Base-by-base conservation (phyloP, 495 filamentous ascomycete genomes). In the Saxispiralis lemnorum region DNA sequence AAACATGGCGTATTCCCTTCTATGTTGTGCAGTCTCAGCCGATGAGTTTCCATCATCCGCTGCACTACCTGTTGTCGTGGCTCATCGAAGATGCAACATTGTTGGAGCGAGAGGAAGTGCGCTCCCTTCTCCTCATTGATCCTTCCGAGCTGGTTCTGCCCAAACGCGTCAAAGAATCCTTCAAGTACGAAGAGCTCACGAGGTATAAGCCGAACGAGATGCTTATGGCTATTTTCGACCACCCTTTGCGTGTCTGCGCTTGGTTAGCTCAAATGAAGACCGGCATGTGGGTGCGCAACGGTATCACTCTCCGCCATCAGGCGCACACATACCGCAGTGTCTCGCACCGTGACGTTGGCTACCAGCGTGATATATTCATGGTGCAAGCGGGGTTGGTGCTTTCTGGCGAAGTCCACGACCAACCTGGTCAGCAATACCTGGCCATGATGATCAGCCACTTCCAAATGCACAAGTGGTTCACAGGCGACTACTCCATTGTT, bases 211-310 rank as follows among this genome's bases (percentile, higher is more conserved):
- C 36, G 66, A 56, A 41, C 46, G 83, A 93, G 55, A 71, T 88
- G 48, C 67, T 95, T 12, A 75, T 93, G 56, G 77, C 81, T 0
- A 75, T 83, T 49, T 94, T 96, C 54, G 89, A 99, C 57, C 92
- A 81, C 56, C 87, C 89, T 2, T 67, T 99, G 6, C 71, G 89
- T 31, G 85, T 95, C 2, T 94, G 85, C 59, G 85, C 82, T 9
- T 99, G 89, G 89, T 65, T 99, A 16, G 81, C 88, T 1, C 92
- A 99, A 63, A 96, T 96, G 77, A 93, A 92, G 58, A 83, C 86
- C 2, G 81, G 82, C 13, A 89, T 95, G 81, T 99, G 89, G 89
- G 92, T 99, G 32, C 78, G 89, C 30, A 99, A 99, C 56, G 89
- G 89, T 7, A 76, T 95, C 51, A 94, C 86, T 57, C 73, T 99